Evolutionary conservation across 116 monocot genomes (phyloP), one percentile per base, ranked within the genome.

Genomic region (Posidonia oceanica): DNA sequence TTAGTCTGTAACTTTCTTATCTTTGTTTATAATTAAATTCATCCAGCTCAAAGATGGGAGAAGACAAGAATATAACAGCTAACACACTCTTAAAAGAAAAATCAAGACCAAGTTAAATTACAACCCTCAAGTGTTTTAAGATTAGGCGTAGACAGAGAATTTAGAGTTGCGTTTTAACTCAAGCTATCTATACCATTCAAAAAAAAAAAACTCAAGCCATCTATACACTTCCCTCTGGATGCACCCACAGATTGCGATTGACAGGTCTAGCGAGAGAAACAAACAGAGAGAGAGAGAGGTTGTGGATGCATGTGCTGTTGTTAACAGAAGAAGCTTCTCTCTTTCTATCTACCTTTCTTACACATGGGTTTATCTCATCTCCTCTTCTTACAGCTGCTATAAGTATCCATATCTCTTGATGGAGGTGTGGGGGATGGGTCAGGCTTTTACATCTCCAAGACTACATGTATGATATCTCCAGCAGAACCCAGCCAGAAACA

Each of bases 331-430:
- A 70, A 39, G 38, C 67, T 66, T 74, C 37, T 74, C 13, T 69
- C 36, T 74, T 39, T 59, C 58, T 54, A 10, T 57, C 69, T 69
- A 5, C 36, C 63, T 69, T 68, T 68, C 72, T 64, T 72, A 61
- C 61, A 72, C 72, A 61, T 36, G 72, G 61, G 72, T 72, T 72
- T 44, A 59, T 18, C 67, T 78, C 78, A 37, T 69, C 72, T 61
- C n/a, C 13, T 36, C 39, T 22, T 63, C 62, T 63, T 68, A 68
- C 68, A 68, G 53, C 21, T 68, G 52, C 29, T 22, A 22, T 18
- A 6, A 4, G 4, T n/a, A 58, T n/a, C 17, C 58, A 58, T 58
- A 7, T 42, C 41, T 65, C 65, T 65, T 17, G 13, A 58, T 58
- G 14, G 58, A 58, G n/a, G 58, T 58, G 58, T 58, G 58, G 58